These are phyloP conservation scores for Colletotrichum falcatum DNA, from an alignment of 2,329 filamentous ascomycete species.

Conservation along the genomic window DNA sequence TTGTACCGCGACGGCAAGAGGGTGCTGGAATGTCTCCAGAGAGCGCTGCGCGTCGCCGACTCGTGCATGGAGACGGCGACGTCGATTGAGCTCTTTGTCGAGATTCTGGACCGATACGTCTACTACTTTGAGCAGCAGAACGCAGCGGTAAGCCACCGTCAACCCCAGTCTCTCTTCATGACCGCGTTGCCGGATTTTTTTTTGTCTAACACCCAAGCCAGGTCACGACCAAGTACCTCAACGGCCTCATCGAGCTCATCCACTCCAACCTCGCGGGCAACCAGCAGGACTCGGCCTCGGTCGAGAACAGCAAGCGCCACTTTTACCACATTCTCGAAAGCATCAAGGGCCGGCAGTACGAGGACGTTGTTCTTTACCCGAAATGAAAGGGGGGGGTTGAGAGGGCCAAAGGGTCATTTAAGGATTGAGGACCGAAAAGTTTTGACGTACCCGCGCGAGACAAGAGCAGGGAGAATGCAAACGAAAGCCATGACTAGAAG, in stretches of 20 bases:
- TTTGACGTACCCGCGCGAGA: background rate
- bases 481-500: constrained; percentile 1
- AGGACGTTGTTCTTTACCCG: constrained; percentile 83
- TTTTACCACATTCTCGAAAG: constrained; percentile 96
- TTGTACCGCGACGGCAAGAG: constrained; percentile 98
- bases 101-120: constrained; percentile 97
- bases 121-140: constrained; percentile 99
- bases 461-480: background rate
- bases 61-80: constrained; percentile 99
- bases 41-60: constrained; percentile 94
- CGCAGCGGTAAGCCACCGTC: constrained; percentile 74
- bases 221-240: constrained; percentile 97
- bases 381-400: constrained; percentile 44
- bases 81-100: constrained; percentile 97
- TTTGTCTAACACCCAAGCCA: constrained; percentile 46
- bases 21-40: constrained; percentile 94
- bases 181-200: background rate
- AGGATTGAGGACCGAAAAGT: background rate
- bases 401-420: background rate
- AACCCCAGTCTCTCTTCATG: no score
- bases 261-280: constrained; percentile 94
- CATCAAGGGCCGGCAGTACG: constrained; percentile 90
- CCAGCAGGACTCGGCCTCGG: constrained; percentile 80
- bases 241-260: constrained; percentile 97
- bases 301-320: constrained; percentile 92